Evolutionary conservation across 495 filamentous ascomycete species (phyloP).

Genomic region (Chlorociboria aeruginascens): DNA sequence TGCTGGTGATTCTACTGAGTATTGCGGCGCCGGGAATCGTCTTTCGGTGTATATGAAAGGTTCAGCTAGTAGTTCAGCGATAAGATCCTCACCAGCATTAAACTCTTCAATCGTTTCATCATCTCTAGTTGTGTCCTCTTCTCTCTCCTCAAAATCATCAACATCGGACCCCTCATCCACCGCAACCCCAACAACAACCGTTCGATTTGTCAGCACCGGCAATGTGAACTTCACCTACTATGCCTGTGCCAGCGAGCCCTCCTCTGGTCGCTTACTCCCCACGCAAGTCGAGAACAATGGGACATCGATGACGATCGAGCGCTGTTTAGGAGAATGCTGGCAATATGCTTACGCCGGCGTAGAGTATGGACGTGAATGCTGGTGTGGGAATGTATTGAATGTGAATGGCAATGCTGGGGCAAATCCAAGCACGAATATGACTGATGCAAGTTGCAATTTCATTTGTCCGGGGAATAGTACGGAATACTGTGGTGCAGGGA

Average conservation of each 20-base stretch:
- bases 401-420: conserved; percentile 1
- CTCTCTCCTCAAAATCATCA: not conserved
- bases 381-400: conserved; percentile 6
- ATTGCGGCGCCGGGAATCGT: conserved; percentile 34
- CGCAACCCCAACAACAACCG: not conserved
- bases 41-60: conserved; percentile 17
- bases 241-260: conserved; percentile 17
- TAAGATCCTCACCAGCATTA: not conserved
- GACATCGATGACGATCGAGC: conserved; percentile 15
- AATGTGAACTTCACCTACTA: conserved; percentile 22
- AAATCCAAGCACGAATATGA: conserved; percentile 1
- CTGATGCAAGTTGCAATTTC: conserved; percentile 18
- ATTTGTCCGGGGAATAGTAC: conserved; percentile 8
- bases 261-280: conserved; percentile 11
- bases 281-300: conserved; percentile 13
- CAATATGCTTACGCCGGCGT: conserved; percentile 15
- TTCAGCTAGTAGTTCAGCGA: not conserved
- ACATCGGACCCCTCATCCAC: not conserved
- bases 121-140: not conserved
- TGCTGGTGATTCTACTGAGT: conserved; percentile 25
- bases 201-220: conserved; percentile 8
- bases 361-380: conserved; percentile 16
- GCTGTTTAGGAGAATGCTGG: conserved; percentile 19
- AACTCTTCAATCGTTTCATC: not conserved
- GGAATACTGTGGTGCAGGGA: conserved; percentile 16